Evolutionary conservation across 345 rosid genomes (phyloP), one percentile per base, ranked within the genome.

Genomic region (Moricandia moricandioides): DNA sequence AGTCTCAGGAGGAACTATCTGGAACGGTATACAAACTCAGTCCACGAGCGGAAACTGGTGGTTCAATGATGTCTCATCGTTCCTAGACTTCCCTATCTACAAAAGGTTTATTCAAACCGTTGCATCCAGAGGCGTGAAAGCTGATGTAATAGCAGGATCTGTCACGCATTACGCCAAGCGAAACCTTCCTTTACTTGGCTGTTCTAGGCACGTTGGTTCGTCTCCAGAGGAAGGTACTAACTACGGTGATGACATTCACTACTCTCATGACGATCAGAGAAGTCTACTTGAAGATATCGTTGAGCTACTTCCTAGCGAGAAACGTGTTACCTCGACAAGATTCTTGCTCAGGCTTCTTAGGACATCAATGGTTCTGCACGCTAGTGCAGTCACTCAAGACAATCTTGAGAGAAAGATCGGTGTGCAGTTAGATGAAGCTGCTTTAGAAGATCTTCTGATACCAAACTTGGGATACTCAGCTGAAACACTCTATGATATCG

Each of bases 341-440:
- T 93, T 93, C 83, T 80, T 93, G 73, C 90, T 91, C 35, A 82
- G 84, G 80, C 94, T 93, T 75, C 90, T 93, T 4, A 78, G 97
- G 47, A 91, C 97, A 49, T 86, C 97, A 5, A 86, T 87, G 86
- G 54, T 83, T 65, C 39, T 91, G 49, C 87, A 87, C 49, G 90
- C 86, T 9, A 83, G 79, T 67, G 73, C 79, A 21, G 67, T 81
- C 12, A 87, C 94, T 61, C 82, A 79, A 16, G 93, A 87, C 31
- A 87, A 30, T 71, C 82, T 93, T 21, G 98, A 93, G 90, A 91
- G 80, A 73, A 76, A 66, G 80, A 83, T 88, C 7, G 98, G 98
- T 17, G 82, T 63, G 11, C 91, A 89, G 80, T 37, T 93, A 80
- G 93, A 91, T 13, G 83, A 88, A 74, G 94, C 94, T 59, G 82